Evolutionary conservation across 2,329 filamentous ascomycete species (phyloP).

Genomic region (Purpureocillium takamizusanense): DNA sequence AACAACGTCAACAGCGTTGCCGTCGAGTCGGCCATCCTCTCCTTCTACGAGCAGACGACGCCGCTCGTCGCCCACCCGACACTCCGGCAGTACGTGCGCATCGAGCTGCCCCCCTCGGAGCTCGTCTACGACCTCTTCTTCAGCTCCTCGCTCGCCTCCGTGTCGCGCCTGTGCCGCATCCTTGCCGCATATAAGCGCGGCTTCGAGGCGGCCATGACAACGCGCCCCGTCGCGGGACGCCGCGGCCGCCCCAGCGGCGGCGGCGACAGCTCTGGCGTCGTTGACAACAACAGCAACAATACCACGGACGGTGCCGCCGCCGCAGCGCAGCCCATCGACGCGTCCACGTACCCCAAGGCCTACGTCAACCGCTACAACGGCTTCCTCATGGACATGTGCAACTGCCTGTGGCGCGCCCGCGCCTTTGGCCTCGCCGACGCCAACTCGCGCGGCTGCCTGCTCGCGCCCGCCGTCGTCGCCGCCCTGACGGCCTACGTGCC

Average conservation of each 20-base stretch:
- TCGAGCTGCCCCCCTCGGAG: slow-evolving; percentile 58
- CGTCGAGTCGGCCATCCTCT: slow-evolving; percentile 49
- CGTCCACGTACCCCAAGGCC: slow-evolving; percentile 41
- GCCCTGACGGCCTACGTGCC: slow-evolving; percentile 38
- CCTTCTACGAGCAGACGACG: slow-evolving; percentile 60
- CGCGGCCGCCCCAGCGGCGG: not conserved
- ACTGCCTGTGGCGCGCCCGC: slow-evolving; percentile 68
- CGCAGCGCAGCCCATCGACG: slow-evolving; percentile 18
- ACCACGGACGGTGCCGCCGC: no score
- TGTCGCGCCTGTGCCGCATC: slow-evolving; percentile 61
- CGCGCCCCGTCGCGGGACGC: slow-evolving; percentile 12
- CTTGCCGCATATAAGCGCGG: slow-evolving; percentile 65
- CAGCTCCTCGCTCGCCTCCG: slow-evolving; percentile 48
- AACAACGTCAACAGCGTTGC: slow-evolving; percentile 10
- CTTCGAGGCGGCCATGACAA: slow-evolving; percentile 55
- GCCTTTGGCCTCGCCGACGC: slow-evolving; percentile 59
- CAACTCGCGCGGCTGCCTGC: slow-evolving; percentile 49
- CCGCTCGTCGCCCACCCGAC: slow-evolving; percentile 42
- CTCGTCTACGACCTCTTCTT: slow-evolving; percentile 67
- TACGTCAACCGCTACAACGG: slow-evolving; percentile 69
- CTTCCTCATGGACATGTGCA: slow-evolving; percentile 80
- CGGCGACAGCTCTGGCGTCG: no score
- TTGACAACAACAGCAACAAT: no score
- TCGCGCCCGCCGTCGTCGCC: slow-evolving; percentile 34
- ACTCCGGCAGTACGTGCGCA: slow-evolving; percentile 47